Evolutionary conservation across 208 protist species (phyloP), one percentile per base, ranked within the genome.

Genomic region (Novymonas esmeraldas): DNA sequence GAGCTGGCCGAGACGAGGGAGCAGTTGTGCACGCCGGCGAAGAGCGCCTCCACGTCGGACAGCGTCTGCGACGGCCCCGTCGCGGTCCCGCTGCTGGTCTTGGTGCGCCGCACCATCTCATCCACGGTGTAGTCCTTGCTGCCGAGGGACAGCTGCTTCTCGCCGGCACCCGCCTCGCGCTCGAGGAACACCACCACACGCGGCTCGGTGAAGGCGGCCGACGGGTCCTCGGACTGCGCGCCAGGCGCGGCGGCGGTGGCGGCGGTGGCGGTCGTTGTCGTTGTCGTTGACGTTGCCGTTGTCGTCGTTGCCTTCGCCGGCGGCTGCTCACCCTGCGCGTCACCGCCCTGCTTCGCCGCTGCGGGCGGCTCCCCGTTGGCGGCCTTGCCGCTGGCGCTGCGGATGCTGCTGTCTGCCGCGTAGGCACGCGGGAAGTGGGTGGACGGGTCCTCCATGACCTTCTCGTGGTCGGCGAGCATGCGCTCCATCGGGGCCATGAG

Each of bases 121-220:
- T 87, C 81, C 63, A 87, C 50, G 1, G 60, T 59, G 54, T 77
- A 85, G 45, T 87, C 78, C 41, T 77, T 70, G 22, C 60, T 65
- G 34, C 69, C 74, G 3, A 81, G 56, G 10, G 45, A 46, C 2
- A 85, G 45, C 62, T 68, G 55, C 33, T 75, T 70, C 52, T 65
- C 62, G 2, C 60, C 76, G 2, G 41, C 58, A 13, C 50, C 54
- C 2, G 72, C 63, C 4, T 61, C 54, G 22, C 67, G 75, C 26
- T 11, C 45, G 3, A 85, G 75, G 28, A 81, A 81, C 10, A 50
- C 79, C 33, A 85, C 71, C 24, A 85, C 70, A 29, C 68, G 67
- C 36, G 61, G 60, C 57, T 79, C 75, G 14, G 64, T 70, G 59
- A 81, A 81, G 48, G 46, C 54, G 26, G 69, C 33, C 6, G 33